Evolutionary conservation across 2,329 filamentous ascomycete genomes (phyloP), one percentile per base, ranked within the genome.

Genomic region (Fusarium secorum): DNA sequence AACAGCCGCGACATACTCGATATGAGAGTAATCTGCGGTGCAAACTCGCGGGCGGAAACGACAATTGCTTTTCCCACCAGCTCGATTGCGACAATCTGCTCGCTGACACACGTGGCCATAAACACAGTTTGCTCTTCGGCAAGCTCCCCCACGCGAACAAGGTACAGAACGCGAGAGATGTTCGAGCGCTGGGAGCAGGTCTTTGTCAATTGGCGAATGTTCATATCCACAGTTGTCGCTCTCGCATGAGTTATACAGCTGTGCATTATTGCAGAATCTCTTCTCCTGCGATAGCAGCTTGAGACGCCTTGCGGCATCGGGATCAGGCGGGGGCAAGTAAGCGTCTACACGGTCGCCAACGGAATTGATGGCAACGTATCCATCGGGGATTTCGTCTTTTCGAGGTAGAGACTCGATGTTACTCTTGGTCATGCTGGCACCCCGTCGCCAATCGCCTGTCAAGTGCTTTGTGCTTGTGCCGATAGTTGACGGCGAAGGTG

Each of bases 31-130:
- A 8, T 75, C 73, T 13, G 49, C 73, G 7, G 28, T 38, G 24
- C 73, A 75, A 18, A 70, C 57, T 28, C n/a, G 58, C 0, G 32
- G 36, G 5, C 59, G 66, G 30, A 75, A 75, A 1, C 73, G 69
- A 11, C 73, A 75, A 30, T 62, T 68, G 14, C 53, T 60, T 7
- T 71, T 74, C 0, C 71, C 71, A 0, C 73, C 72, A 0, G 17
- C 15, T 13, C 72, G 62, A 4, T 72, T 64, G 11, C 64, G 71
- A 5, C 74, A 75, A 18, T 75, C 69, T 2, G 36, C 26, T 20
- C 65, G 60, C 44, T 75, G 74, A 28, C 74, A 75, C 6, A 75
- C 70, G 20, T 75, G 74, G 1, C 74, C 74, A 7, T 61, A 58
- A 7, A 71, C 63, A 32, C 74, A 75, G 18, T 60, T 67, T 24